phyloP scores from a whole-genome alignment of 352 stramenopile genomes.

The Aphanomyces astaci region DNA sequence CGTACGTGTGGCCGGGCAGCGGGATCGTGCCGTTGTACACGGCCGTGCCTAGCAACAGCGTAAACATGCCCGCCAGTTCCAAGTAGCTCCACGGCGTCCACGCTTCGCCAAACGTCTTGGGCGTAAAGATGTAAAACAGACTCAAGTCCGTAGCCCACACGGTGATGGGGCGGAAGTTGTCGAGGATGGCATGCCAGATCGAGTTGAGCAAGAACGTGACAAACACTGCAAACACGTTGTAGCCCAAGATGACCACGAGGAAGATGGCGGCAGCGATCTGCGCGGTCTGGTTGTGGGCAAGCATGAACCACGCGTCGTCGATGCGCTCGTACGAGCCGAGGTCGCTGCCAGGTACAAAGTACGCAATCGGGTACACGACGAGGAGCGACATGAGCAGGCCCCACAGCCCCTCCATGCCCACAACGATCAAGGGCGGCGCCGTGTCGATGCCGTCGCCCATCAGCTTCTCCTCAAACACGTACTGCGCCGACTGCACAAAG shows the following conservation, averaged over 20 bases:
- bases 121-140: constrained; percentile 94
- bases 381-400: constrained; percentile 88
- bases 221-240: constrained; percentile 96
- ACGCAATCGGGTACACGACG: constrained; percentile 91
- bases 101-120: constrained; percentile 85
- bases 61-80: constrained; percentile 90
- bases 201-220: constrained; percentile 95
- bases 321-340: constrained; percentile 91
- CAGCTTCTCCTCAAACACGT: constrained; percentile 97
- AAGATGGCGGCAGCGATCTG: constrained; percentile 79
- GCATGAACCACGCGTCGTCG: constrained; percentile 70
- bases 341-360: constrained; percentile 87
- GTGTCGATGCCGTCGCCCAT: constrained; percentile 90
- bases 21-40: constrained; percentile 93
- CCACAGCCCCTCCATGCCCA: constrained; percentile 96
- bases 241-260: constrained; percentile 90
- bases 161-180: constrained; percentile 96
- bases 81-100: constrained; percentile 94
- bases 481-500: constrained; percentile 91
- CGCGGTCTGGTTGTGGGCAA: constrained; percentile 50
- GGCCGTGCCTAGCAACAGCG: constrained; percentile 91
- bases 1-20: constrained; percentile 67
- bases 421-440: constrained; percentile 88
- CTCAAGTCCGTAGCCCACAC: constrained; percentile 93
- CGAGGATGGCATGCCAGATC: constrained; percentile 97